phyloP scores from a whole-genome alignment of 805 yeast genomes.

The Saturnispora bothae region DNA sequence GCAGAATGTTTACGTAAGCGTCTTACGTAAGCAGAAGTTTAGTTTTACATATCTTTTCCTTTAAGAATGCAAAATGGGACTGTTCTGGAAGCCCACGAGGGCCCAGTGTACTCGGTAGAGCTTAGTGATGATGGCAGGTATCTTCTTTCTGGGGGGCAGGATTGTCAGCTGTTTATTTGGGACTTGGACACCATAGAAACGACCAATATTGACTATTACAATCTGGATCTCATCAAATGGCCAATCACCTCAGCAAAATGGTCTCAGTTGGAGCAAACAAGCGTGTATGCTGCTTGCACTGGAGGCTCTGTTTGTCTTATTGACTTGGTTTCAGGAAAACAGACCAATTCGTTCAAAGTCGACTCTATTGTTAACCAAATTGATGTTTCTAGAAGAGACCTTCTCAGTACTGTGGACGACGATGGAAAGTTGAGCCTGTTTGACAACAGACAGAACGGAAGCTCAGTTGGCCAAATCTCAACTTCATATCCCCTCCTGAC shows the following conservation, averaged over 20 bases:
- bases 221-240: conserved; percentile 35
- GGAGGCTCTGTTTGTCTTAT: conserved; percentile 52
- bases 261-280: conserved; percentile 33
- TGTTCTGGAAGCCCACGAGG: conserved; percentile 40
- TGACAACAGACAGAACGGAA: conserved; percentile 51
- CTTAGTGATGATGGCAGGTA: conserved; percentile 42
- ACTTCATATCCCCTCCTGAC: conserved; percentile 46
- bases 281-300: conserved; percentile 44
- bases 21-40: no score
- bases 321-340: no score
- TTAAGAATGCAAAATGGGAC: no score
- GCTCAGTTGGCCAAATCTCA: conserved; percentile 21
- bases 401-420: conserved; percentile 47
- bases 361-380: no score
- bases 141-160: conserved; percentile 57
- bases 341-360: no score
- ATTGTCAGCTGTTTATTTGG: conserved; percentile 30
- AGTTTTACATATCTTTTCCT: no score
- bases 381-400: conserved; percentile 24
- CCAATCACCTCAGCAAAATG: conserved; percentile 55
- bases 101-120: conserved; percentile 40
- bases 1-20: no score
- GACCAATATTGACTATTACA: background rate
- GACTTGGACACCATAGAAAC: background rate
- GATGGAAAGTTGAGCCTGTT: conserved; percentile 52